Conservation (phyloP, 306 rosid species). For the Parietaria judaica region DNA sequence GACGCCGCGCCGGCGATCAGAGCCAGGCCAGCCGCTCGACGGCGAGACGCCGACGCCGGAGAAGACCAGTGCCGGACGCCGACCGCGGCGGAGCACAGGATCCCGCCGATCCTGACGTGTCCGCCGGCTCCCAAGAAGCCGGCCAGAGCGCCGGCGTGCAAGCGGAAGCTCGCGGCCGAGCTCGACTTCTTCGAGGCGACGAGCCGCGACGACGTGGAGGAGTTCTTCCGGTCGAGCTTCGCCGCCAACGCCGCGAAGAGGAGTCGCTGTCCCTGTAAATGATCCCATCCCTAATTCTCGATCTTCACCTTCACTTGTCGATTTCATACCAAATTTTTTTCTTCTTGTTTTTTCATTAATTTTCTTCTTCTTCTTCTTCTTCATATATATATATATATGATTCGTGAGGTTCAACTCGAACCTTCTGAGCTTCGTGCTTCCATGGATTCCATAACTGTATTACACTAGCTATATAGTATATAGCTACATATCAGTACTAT, state of each 20-base stretch:
- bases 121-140: constrained; percentile 55
- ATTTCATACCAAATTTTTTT: constrained; percentile 3
- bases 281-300: neutral
- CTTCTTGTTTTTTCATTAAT: neutral
- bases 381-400: constrained; percentile 3
- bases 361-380: neutral
- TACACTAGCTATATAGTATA: too few relatives aligned
- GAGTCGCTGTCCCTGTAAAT: constrained; percentile 39
- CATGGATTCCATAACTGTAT: neutral
- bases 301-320: neutral
- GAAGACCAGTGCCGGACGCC: constrained; percentile 32
- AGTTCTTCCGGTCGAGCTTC: constrained; percentile 33
- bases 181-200: constrained; percentile 39
- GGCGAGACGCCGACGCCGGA: neutral
- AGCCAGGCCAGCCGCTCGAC: neutral
- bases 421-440: neutral
- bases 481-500: too few relatives aligned
- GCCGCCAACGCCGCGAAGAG: constrained; percentile 11
- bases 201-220: constrained; percentile 37
- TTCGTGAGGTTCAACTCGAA: constrained; percentile 4
- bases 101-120: constrained; percentile 33
- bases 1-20: constrained; percentile 1
- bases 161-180: constrained; percentile 35
- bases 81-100: constrained; percentile 29
- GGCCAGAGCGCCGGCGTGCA: constrained; percentile 25